phyloP scores from a whole-genome alignment of 2,329 filamentous ascomycete genomes.

The Fusarium floridanum region DNA sequence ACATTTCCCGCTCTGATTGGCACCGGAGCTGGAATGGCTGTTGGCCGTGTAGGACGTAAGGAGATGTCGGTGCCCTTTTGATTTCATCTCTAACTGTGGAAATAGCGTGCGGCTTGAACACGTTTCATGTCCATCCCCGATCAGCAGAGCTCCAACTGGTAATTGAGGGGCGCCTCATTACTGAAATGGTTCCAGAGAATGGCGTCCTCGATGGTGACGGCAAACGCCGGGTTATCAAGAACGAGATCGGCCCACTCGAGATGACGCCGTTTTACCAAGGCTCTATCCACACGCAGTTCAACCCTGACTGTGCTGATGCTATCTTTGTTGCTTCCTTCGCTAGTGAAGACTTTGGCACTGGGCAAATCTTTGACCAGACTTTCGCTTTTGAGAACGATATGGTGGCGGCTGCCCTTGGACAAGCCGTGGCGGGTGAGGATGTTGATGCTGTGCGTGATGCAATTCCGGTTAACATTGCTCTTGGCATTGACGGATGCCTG shows the following conservation, averaged over 20 bases:
- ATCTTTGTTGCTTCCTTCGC: background rate
- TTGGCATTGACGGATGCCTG: background rate
- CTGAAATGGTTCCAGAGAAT: background rate
- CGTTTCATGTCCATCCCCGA: background rate
- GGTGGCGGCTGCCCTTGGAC: background rate
- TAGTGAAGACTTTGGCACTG: background rate
- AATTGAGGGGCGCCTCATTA: background rate
- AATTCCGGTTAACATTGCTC: background rate
- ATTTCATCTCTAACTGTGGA: background rate
- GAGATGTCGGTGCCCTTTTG: too few species aligned
- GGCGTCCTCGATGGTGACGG: background rate
- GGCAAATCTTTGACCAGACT: background rate
- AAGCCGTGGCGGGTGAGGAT: background rate
- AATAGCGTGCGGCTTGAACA: background rate
- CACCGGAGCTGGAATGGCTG: background rate
- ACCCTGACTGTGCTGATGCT: background rate
- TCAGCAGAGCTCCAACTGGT: background rate
- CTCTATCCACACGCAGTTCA: background rate
- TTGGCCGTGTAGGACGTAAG: background rate
- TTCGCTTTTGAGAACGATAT: background rate
- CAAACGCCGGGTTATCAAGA: background rate
- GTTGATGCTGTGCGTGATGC: background rate
- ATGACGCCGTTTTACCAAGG: background rate
- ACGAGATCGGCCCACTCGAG: background rate
- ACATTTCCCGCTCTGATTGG: background rate